Base-by-base conservation (phyloP, 2,329 filamentous ascomycete species). In the Dactylellina cionopaga region DNA sequence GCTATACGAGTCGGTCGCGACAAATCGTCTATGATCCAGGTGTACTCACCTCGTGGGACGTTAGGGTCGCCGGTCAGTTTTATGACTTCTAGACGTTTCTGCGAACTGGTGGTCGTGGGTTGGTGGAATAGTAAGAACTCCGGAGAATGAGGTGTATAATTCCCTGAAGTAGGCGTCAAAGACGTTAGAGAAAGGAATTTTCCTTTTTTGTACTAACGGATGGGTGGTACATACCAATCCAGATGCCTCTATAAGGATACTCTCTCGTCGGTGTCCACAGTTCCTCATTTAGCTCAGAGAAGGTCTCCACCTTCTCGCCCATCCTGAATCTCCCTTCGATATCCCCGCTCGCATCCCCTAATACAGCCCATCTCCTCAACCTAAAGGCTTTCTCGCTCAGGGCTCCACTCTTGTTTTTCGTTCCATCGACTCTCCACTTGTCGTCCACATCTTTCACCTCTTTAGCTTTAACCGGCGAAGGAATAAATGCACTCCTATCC, bases 31-130 rank as follows among this genome's bases (percentile, higher is more conserved):
- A 88, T 90, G 2, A 91, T 84, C 79, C 96, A 97, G 0, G 90
- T 92, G 76, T 89, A 87, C 79, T 97, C 90, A 6, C 93, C 94
- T 6, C 93, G 85, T 0, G 94, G 94, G 11, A 98, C 88, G 75
- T 97, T 96, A 0, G 90, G 88, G 77, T 99, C 94, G 0, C 94
- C 94, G 0, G 94, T 98, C 31, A 99, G 82, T 79, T 98, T 98
- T 78, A 97, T 88, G 0, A 90, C 94, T 79, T 93, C 88, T 2
- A 98, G 80, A 1, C 88, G 84, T 80, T 19, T 81, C 79, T 60
- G 83, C 79, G 0, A 81, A 29, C 84, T 82, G 15, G 85, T 83
- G 37, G 83, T 79, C 54, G 90, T 88, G 0, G 88, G 88, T 78
- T 99, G 95, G 76, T 92, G 83, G 46, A 98, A 83, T 10, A 96